A percentile compares a stretch with the other conserved stretches of the same genome.
These are phyloP conservation scores for Aspergillus glaucus DNA, from an alignment of 2,329 filamentous ascomycete species.

Conservation along the genomic window DNA sequence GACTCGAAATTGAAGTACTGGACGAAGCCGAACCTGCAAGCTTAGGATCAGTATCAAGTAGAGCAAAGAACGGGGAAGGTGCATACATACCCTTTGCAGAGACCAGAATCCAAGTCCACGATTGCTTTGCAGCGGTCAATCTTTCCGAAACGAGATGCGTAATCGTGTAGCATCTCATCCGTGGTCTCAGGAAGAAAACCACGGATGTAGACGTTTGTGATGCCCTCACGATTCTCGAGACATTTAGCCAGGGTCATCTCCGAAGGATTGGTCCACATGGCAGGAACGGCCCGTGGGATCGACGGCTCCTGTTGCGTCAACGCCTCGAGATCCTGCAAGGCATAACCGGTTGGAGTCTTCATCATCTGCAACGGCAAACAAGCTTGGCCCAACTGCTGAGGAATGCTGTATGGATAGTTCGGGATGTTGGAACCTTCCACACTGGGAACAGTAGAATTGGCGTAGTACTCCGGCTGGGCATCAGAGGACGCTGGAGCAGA, in stretches of 20 bases:
- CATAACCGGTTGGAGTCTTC: constrained; percentile 41
- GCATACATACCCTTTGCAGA: constrained; percentile 80
- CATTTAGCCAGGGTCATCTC: constrained; percentile 91
- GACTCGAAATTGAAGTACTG: constrained; percentile 84
- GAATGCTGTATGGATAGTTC: constrained; percentile 52
- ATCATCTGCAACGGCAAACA: constrained; percentile 40
- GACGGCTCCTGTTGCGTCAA: constrained; percentile 69
- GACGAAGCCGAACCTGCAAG: constrained; percentile 83
- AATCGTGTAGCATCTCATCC: constrained; percentile 76
- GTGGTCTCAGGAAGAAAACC: constrained; percentile 93
- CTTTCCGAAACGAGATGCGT: constrained; percentile 80
- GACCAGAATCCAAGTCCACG: constrained; percentile 85
- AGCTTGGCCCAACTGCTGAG: constrained; percentile 48
- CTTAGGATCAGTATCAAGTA: constrained; percentile 17
- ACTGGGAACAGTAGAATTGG: constrained; percentile 47
- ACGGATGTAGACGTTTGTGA: constrained; percentile 97
- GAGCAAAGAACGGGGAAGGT: constrained; percentile 3
- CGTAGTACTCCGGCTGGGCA: constrained; percentile 54
- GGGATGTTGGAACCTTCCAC: constrained; percentile 53
- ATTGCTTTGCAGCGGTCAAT: constrained; percentile 98
- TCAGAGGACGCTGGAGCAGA: constrained; percentile 61
- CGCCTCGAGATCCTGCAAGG: constrained; percentile 52
- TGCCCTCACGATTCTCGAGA: constrained; percentile 87
- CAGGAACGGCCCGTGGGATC: constrained; percentile 83
- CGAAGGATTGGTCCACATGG: constrained; percentile 71